phyloP scores from a whole-genome alignment of 768 basidiomycete species.

The Mycena haematopus region DNA sequence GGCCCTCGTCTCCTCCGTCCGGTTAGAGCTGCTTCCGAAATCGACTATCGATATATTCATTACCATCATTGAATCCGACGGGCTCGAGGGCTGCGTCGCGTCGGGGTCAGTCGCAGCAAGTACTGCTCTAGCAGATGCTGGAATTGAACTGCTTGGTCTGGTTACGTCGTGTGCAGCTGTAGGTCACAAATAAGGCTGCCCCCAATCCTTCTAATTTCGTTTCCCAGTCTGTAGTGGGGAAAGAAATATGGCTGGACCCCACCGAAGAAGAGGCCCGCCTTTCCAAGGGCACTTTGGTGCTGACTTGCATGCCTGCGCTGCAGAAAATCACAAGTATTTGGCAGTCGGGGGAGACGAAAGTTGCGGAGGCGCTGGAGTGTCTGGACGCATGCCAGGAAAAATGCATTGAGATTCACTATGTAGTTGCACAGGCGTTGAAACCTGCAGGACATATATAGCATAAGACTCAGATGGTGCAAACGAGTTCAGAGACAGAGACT shows the following conservation, averaged over 20 bases:
- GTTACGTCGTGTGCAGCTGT: conserved; percentile 87
- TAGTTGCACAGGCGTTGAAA: conserved; percentile 71
- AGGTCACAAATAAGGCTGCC: conserved; percentile 33
- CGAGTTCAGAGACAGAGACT: too few relatives aligned
- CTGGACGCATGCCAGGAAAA: conserved; percentile 72
- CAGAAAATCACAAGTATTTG: conserved; percentile 84
- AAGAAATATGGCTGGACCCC: conserved; percentile 82
- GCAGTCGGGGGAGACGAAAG: conserved; percentile 75
- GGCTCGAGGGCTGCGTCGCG: conserved; percentile 87
- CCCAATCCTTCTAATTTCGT: conserved; percentile 7
- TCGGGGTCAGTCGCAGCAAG: conserved; percentile 88
- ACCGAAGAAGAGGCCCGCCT: conserved; percentile 65
- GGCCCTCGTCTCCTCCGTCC: conserved; percentile 81
- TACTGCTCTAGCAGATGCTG: conserved; percentile 90
- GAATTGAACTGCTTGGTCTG: conserved; percentile 89
- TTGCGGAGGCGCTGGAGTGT: conserved; percentile 63
- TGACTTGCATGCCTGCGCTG: conserved; percentile 90
- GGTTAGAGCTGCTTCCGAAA: conserved; percentile 92
- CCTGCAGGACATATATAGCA: too few relatives aligned
- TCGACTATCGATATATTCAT: conserved; percentile 92
- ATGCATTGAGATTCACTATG: conserved; percentile 77
- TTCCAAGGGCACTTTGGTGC: conserved; percentile 71
- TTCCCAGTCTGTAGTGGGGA: conserved; percentile 60
- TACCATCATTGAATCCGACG: conserved; percentile 90
- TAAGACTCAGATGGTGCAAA: too few relatives aligned